These are phyloP conservation scores for Coniochaeta ligniaria DNA, from an alignment of 2,329 filamentous ascomycete species.

Conservation along the genomic window DNA sequence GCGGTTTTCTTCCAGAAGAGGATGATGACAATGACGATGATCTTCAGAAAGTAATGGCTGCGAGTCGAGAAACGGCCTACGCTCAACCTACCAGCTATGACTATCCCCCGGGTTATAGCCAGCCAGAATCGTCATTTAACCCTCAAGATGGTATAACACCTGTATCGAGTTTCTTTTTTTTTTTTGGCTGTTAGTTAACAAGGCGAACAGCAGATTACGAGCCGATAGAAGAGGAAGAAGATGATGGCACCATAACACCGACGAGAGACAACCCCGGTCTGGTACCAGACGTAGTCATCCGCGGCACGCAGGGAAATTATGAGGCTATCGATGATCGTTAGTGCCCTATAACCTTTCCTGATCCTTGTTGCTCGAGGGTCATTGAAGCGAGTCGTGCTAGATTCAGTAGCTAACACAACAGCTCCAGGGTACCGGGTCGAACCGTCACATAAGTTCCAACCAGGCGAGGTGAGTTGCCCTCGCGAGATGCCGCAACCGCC, in stretches of 20 bases:
- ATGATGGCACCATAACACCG: background rate
- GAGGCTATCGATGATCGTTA: background rate
- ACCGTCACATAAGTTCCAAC: constrained; percentile 29
- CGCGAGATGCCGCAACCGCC: background rate
- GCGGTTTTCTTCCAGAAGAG: background rate
- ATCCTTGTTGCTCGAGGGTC: background rate
- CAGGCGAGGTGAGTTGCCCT: constrained; percentile 28
- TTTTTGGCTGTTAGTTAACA: background rate
- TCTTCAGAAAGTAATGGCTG: background rate
- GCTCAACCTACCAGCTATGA: background rate
- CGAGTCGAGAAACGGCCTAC: background rate
- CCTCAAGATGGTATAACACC: background rate
- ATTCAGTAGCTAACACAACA: background rate
- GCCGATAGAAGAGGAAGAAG: background rate
- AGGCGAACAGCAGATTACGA: background rate
- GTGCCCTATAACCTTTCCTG: background rate
- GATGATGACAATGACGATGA: background rate
- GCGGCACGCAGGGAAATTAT: background rate
- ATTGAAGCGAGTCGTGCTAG: background rate
- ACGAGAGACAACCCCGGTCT: background rate
- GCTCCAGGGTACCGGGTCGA: constrained; percentile 17
- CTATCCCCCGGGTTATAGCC: background rate
- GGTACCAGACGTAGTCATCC: background rate
- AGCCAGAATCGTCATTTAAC: background rate
- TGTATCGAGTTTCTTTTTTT: background rate